Percentiles rank a stretch among this genome's conserved stretches.
Evolutionary conservation across 768 basidiomycete genomes (phyloP).

Genomic region (Agaricus sinodeliciosus): DNA sequence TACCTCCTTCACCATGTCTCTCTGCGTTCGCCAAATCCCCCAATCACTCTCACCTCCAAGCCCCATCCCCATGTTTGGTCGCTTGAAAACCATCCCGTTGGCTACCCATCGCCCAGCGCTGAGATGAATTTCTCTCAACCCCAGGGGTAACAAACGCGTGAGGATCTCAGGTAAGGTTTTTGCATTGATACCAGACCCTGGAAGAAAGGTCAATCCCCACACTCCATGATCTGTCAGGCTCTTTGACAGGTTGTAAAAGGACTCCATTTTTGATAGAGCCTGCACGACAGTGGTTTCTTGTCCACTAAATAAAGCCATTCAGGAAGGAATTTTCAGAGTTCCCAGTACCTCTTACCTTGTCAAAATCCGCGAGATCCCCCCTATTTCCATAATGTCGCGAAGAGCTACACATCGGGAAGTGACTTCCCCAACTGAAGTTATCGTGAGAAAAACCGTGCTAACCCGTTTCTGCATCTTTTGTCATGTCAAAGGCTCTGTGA

Average conservation of each 20-base stretch:
- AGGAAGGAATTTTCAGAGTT: not conserved
- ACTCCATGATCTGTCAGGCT: constrained; percentile 29
- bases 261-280: constrained; percentile 33
- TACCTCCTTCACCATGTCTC: constrained; percentile 43
- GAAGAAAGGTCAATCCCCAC: constrained; percentile 48
- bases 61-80: constrained; percentile 66
- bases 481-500: constrained; percentile 78
- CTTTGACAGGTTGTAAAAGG: constrained; percentile 31
- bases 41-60: constrained; percentile 48
- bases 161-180: constrained; percentile 46
- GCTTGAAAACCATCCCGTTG: constrained; percentile 44
- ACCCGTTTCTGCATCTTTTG: constrained; percentile 48
- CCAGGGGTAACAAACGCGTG: constrained; percentile 42
- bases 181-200: constrained; percentile 71
- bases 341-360: constrained; percentile 50
- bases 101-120: constrained; percentile 65
- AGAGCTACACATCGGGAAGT: constrained; percentile 26
- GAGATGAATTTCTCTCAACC: constrained; percentile 64
- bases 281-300: constrained; percentile 36
- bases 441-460: constrained; percentile 4
- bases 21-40: constrained; percentile 61
- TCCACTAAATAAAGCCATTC: constrained; percentile 34
- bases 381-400: constrained; percentile 43
- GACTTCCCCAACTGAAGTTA: not conserved
- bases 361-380: constrained; percentile 67